phyloP scores from a whole-genome alignment of 495 filamentous ascomycete species.

The Xylaria sp. region DNA sequence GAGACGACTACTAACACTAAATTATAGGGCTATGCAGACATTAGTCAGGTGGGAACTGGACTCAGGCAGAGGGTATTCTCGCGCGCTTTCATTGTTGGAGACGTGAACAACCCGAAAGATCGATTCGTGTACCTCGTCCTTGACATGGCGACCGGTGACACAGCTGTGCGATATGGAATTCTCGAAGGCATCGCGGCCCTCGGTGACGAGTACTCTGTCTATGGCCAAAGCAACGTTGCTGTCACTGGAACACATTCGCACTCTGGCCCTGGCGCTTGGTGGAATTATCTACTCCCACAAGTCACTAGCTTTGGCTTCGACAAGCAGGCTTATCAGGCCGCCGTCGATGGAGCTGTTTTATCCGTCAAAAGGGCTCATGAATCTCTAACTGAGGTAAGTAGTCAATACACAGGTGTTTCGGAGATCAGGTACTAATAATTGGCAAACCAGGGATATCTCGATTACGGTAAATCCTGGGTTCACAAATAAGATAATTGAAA shows the following conservation, averaged over 20 bases:
- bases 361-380: conserved; percentile 87
- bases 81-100: conserved; percentile 87
- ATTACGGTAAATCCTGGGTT: conserved; percentile 43
- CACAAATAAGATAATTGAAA: background rate
- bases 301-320: conserved; percentile 88
- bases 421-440: conserved; percentile 22
- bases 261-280: conserved; percentile 90
- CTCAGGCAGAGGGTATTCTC: conserved; percentile 86
- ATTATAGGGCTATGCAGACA: conserved; percentile 72
- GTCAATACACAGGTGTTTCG: background rate
- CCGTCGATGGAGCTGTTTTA: conserved; percentile 84
- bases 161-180: conserved; percentile 84
- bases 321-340: conserved; percentile 85
- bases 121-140: conserved; percentile 88
- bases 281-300: conserved; percentile 95
- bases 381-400: conserved; percentile 68
- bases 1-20: background rate
- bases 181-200: conserved; percentile 72
- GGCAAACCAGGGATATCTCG: conserved; percentile 49
- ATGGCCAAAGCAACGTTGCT: conserved; percentile 81
- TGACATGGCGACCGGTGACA: conserved; percentile 86
- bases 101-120: conserved; percentile 68
- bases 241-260: conserved; percentile 93
- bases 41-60: conserved; percentile 79
- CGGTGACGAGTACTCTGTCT: conserved; percentile 59